Base-by-base conservation (phyloP, 306 rosid species). In the Sechiopsis laciniata region DNA sequence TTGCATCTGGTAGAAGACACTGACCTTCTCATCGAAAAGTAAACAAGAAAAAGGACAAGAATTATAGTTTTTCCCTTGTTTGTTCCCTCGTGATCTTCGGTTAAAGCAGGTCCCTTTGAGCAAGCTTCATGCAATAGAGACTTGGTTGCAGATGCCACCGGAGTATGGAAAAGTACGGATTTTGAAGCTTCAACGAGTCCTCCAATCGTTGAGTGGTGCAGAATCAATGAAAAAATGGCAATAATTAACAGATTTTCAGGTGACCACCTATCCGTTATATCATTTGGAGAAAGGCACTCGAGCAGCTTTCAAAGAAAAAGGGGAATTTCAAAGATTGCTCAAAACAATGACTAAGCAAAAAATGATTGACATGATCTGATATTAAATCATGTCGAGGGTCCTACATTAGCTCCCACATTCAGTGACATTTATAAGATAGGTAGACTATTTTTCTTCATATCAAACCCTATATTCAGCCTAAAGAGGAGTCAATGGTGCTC, bases 21-120 rank as follows among this genome's bases (percentile, higher is more conserved):
- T 20, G 8, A 79, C 96, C 98, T 87, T 85, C 74, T 86, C 73
- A 87, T 56, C 20, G 92, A 85, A 22, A 94, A 90, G 85, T 82
- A 89, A 81, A 81, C 75, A 45, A 90, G 87, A 72, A 90, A 67
- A 82, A 94, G 96, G 46, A 84, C 79, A 75, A 73, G 85, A 71
- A 82, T 71, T 78, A 94, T 73, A 70, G 80, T 75, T 79, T 86
- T 82, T 81, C 96, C 90, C 0, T 54, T 50, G 83, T 78, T 79
- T 19, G 96, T 88, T 79, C 84, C 83, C 79, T 86, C 92, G 45
- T 85, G 87, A 35, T 82, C 82, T 74, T 89, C 97, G 74, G 78
- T 77, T 83, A 94, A 82, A 76, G 97, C 94, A 71, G 94, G 90
- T 54, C 97, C 98, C 75, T 87, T 86, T 67, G 85, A 78, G 78